These are phyloP conservation scores for Lactarius pseudohatsudake DNA, from an alignment of 768 basidiomycete genomes.

Conservation along the genomic window DNA sequence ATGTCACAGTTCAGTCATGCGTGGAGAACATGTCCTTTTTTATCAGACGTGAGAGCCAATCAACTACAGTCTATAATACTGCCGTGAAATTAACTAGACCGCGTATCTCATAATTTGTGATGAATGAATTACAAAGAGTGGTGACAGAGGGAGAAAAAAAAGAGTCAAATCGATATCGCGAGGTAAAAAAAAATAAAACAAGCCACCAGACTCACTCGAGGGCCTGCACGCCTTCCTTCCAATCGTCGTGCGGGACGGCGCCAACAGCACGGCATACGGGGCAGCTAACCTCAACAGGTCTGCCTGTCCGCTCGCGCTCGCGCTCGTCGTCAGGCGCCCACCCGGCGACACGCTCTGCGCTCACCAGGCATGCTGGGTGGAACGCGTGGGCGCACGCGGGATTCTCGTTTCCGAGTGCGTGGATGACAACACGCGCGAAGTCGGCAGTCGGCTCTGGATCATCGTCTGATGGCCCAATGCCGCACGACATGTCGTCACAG, in stretches of 20 bases:
- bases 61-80: constrained; percentile 5
- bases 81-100: neutral
- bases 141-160: neutral
- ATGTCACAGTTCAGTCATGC: constrained; percentile 13
- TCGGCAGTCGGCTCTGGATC: constrained; percentile 48
- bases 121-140: neutral
- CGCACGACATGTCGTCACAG: constrained; percentile 72
- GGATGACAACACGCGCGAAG: constrained; percentile 43
- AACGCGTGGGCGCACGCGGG: constrained; percentile 64
- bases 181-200: neutral
- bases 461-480: constrained; percentile 72
- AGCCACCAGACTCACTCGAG: constrained; percentile 22
- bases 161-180: neutral
- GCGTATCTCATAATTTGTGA: neutral
- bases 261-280: constrained; percentile 71
- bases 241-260: constrained; percentile 55
- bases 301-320: constrained; percentile 35
- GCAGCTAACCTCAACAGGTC: constrained; percentile 64
- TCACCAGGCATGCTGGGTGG: constrained; percentile 72
- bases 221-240: constrained; percentile 49
- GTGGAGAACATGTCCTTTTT: neutral
- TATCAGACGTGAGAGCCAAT: neutral
- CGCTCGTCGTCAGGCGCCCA: constrained; percentile 48
- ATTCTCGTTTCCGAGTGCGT: constrained; percentile 30
- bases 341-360: constrained; percentile 62